Percentiles rank a stretch among this genome's conserved stretches.
phyloP scores from a whole-genome alignment of 1,284 basidiomycete genomes.

The Takashimella tepidaria region DNA sequence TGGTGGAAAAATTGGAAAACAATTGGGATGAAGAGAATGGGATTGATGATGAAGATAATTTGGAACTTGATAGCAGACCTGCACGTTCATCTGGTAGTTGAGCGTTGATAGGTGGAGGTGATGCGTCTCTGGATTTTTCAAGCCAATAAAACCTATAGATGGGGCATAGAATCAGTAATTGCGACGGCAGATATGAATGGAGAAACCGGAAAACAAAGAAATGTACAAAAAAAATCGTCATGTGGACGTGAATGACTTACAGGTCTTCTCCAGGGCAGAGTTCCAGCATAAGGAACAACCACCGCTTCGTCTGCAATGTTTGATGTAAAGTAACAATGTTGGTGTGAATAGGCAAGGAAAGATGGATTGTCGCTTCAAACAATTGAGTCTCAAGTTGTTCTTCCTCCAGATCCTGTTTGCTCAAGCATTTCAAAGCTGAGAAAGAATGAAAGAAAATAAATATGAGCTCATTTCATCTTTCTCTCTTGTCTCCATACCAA shows the following conservation, averaged over 20 bases:
- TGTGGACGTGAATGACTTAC: slow-evolving; percentile 27
- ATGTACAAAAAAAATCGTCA: too few relatives aligned
- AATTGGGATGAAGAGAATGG: slow-evolving; percentile 45
- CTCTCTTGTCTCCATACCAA: too few relatives aligned
- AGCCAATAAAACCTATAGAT: slow-evolving; percentile 76
- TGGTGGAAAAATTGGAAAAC: slow-evolving; percentile 31
- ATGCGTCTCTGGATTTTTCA: slow-evolving; percentile 83
- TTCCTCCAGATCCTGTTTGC: slow-evolving; percentile 82
- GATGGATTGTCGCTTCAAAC: slow-evolving; percentile 91
- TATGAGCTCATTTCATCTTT: too few relatives aligned
- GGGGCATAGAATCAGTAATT: neutral
- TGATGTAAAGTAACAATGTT: slow-evolving; percentile 95
- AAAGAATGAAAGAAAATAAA: neutral
- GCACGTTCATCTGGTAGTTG: slow-evolving; percentile 46
- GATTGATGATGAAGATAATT: slow-evolving; percentile 45
- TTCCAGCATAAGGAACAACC: slow-evolving; percentile 76
- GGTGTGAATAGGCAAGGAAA: slow-evolving; percentile 81
- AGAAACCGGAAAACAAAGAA: too few relatives aligned
- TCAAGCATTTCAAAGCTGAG: slow-evolving; percentile 85
- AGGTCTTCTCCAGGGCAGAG: slow-evolving; percentile 91
- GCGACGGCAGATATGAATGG: too few relatives aligned
- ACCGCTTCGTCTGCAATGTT: slow-evolving; percentile 73
- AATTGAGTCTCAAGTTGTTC: slow-evolving; percentile 81
- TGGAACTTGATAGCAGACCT: slow-evolving; percentile 42
- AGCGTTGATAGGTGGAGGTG: slow-evolving; percentile 55